Evolutionary conservation across 305 asterid species (phyloP).

Genomic region (Fraxinus xanthoxyloides): DNA sequence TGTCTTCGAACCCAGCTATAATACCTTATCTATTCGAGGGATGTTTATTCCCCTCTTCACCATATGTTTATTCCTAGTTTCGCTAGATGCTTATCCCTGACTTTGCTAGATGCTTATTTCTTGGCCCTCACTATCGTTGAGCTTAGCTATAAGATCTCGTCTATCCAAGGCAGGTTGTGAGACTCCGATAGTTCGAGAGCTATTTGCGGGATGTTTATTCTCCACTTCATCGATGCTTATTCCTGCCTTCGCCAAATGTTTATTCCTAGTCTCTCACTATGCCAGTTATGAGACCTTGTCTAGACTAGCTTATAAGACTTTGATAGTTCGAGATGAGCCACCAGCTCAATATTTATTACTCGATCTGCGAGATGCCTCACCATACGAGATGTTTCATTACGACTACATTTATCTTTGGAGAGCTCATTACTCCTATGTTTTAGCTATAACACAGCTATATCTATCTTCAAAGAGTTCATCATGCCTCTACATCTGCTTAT

Average conservation of each 20-base stretch:
- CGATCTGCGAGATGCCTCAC: background rate
- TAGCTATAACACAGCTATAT: background rate
- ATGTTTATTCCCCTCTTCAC: background rate
- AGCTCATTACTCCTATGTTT: background rate
- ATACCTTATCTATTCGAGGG: background rate
- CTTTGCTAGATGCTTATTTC: too few relatives aligned
- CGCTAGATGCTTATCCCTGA: too few relatives aligned
- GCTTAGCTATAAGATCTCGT: too few relatives aligned
- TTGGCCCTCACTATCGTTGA: too few relatives aligned
- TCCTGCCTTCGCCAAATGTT: background rate
- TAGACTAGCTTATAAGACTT: background rate
- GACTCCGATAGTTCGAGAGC: background rate
- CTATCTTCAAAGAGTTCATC: background rate
- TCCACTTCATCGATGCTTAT: background rate
- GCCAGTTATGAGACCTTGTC: background rate
- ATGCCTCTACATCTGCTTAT: background rate
- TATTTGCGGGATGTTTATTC: background rate
- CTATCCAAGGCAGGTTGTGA: too few relatives aligned
- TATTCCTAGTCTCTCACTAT: background rate
- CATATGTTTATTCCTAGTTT: too few relatives aligned
- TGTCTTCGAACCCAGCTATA: background rate
- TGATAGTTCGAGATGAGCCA: background rate
- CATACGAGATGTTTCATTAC: background rate
- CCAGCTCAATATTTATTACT: background rate
- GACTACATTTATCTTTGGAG: background rate